Conservation (phyloP, 768 basidiomycete species). For the Glaciozyma antarctica region DNA sequence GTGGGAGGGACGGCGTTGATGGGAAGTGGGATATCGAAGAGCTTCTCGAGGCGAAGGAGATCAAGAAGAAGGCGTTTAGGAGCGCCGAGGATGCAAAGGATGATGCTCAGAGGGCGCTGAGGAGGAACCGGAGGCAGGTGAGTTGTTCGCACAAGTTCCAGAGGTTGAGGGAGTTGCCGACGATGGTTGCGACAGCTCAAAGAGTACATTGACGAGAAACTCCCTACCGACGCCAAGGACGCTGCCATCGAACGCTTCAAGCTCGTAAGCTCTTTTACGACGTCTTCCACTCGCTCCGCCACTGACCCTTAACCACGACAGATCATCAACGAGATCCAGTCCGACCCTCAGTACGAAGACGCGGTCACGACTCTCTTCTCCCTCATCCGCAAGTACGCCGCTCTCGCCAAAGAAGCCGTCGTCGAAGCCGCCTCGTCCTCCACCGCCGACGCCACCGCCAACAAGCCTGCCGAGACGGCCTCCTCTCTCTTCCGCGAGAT, state of each 20-base stretch:
- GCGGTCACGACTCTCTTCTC: constrained; percentile 39
- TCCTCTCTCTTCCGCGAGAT: constrained; percentile 39
- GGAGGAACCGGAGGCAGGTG: constrained; percentile 19
- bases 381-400: constrained; percentile 42
- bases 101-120: constrained; percentile 15
- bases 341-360: constrained; percentile 39
- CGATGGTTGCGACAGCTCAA: background rate
- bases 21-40: constrained; percentile 39
- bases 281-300: background rate
- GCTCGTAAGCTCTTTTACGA: constrained; percentile 25
- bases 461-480: constrained; percentile 41
- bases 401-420: constrained; percentile 38
- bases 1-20: constrained; percentile 40
- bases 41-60: constrained; percentile 21
- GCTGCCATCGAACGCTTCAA: constrained; percentile 39
- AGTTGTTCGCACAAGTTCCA: constrained; percentile 29
- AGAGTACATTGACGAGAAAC: constrained; percentile 39
- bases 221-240: constrained; percentile 41
- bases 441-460: constrained; percentile 32
- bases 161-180: background rate
- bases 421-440: constrained; percentile 33
- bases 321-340: constrained; percentile 40
- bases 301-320: background rate
- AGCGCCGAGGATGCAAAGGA: constrained; percentile 27
- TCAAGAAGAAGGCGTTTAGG: constrained; percentile 29